Base-by-base conservation (phyloP, 2,329 filamentous ascomycete genomes). In the Trichoderma atroviride region DNA sequence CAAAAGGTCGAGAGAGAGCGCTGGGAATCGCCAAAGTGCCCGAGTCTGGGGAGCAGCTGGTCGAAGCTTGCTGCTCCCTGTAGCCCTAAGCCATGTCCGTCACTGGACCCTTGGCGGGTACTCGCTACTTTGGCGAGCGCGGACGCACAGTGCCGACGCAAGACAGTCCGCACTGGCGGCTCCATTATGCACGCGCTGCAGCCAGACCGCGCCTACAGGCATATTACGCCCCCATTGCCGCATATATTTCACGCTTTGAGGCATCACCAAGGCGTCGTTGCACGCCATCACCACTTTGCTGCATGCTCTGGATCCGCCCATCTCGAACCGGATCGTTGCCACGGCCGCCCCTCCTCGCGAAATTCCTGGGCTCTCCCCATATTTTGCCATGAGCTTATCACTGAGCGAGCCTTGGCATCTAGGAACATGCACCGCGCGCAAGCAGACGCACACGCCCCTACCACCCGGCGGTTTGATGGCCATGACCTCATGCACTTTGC, bases 361-460 rank as follows among this genome's bases (percentile, higher is more conserved):
- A 53, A 24, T 29, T 4, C 13, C 43, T 62, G 37, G 37, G 14
- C 29, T 9, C 55, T 22, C 63, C 63, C 63, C 63, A 67, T 67
- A 67, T 22, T 67, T 67, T 67, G 63, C 63, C 63, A 67, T 59
- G 63, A 67, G 63, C 63, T 67, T 67, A 67, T 67, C 40, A 59
- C 29, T 52, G 58, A 67, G 63, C 63, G 63, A 67, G 63, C 55
- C 62, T 67, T 67, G 63, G 63, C 63, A 67, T 67, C 63, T 67
- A 59, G 55, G 63, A 67, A 67, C 63, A 67, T 55, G 63, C 55
- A 35, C 55, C 55, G 52, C 55, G 27, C 27, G 55, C 55, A 57
- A 57, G 3, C 53, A 57, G 55, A 57, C 19, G 55, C 63, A 58
- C 63, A 47, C 40, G 60, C 63, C 63, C 62, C 52, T 35, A 5